Conservation (phyloP, 768 basidiomycete species). For the Tylopilus sp. region DNA sequence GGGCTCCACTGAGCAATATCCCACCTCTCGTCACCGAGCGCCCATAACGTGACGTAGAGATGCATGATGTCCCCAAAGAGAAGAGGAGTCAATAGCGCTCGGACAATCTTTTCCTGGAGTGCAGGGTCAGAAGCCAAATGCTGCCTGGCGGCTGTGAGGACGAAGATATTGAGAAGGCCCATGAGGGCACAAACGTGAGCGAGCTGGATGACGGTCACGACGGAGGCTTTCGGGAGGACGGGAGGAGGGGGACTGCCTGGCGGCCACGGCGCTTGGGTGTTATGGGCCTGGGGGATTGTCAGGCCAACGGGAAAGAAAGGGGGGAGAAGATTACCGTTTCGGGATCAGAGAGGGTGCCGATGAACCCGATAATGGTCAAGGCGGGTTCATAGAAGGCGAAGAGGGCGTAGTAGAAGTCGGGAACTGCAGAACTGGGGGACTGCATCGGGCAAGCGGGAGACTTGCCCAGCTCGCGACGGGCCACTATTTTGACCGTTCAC, state of each 20-base stretch:
- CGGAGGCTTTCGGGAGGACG: conserved; percentile 54
- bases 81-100: conserved; percentile 62
- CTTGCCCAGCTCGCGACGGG: not conserved
- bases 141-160: conserved; percentile 57
- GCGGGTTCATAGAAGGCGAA: conserved; percentile 76
- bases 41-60: conserved; percentile 67
- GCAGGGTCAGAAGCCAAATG: conserved; percentile 57
- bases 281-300: conserved; percentile 51
- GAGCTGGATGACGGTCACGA: conserved; percentile 71
- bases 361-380: conserved; percentile 58
- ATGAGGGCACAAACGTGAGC: conserved; percentile 75
- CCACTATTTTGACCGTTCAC: not conserved
- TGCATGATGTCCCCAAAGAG: conserved; percentile 68
- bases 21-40: conserved; percentile 69
- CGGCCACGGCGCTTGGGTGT: conserved; percentile 75
- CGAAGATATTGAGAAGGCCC: conserved; percentile 65
- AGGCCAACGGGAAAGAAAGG: not conserved
- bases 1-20: conserved; percentile 58
- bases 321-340: conserved; percentile 44
- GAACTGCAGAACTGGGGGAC: conserved; percentile 55
- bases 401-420: conserved; percentile 67
- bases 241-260: conserved; percentile 42
- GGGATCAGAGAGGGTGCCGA: conserved; percentile 66
- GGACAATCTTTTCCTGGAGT: conserved; percentile 70
- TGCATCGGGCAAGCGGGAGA: conserved; percentile 33